Evolutionary conservation across 2,329 filamentous ascomycete genomes (phyloP).

Genomic region (Onygena corvina): DNA sequence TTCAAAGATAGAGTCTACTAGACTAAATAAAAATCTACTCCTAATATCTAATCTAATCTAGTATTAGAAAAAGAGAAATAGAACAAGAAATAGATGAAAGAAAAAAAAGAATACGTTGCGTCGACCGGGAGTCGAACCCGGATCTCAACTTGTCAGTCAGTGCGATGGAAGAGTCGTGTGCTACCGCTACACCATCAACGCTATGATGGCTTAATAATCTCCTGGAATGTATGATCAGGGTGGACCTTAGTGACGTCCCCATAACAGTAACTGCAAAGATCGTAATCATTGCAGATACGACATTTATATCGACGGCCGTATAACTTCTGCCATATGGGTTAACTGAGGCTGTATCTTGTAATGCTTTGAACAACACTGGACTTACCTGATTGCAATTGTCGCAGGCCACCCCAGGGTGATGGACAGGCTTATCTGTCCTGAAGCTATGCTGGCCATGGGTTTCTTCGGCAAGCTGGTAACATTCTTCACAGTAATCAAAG

Average conservation of each 20-base stretch:
- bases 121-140: too few relatives aligned
- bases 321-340: conserved; percentile 7
- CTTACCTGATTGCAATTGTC: conserved; percentile 2
- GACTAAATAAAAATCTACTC: too few relatives aligned
- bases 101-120: too few relatives aligned
- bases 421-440: not conserved
- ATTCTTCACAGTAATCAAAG: conserved; percentile 9
- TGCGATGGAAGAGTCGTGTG: too few relatives aligned
- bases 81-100: too few relatives aligned
- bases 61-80: too few relatives aligned
- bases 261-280: conserved; percentile 6
- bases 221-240: conserved; percentile 1
- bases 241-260: not conserved
- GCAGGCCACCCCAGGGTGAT: conserved; percentile 3
- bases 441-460: conserved; percentile 3
- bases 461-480: not conserved
- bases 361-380: not conserved
- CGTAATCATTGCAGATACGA: conserved; percentile 2
- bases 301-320: conserved; percentile 9
- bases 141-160: too few relatives aligned
- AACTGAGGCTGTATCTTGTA: not conserved
- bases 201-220: conserved; percentile 9
- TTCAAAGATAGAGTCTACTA: too few relatives aligned
- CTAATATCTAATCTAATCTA: too few relatives aligned
- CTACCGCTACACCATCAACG: too few relatives aligned